phyloP scores from a whole-genome alignment of 2,329 filamentous ascomycete genomes.

The Microdochium nivale region DNA sequence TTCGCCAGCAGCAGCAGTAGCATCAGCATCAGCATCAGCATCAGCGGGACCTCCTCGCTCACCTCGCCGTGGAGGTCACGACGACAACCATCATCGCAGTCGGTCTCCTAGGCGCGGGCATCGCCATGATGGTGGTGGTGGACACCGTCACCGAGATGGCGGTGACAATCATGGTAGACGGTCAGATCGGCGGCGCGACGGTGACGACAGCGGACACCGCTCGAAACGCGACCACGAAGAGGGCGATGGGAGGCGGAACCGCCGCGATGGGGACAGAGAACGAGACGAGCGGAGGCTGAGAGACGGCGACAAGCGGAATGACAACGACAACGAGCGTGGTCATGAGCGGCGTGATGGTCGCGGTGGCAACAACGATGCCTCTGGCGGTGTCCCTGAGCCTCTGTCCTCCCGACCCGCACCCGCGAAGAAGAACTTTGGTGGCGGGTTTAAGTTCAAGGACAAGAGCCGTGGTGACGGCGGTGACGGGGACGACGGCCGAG shows the following conservation, averaged over 20 bases:
- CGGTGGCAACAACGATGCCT: background rate
- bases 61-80: background rate
- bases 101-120: background rate
- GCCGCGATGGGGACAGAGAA: background rate
- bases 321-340: background rate
- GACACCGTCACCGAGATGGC: background rate
- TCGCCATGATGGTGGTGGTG: background rate
- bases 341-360: background rate
- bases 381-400: background rate
- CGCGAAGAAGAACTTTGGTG: constrained; percentile 21
- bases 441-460: constrained; percentile 53
- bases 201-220: background rate
- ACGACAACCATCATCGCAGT: background rate
- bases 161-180: background rate
- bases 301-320: background rate
- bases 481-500: constrained; percentile 24
- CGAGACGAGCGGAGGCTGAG: background rate
- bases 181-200: background rate
- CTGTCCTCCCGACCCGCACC: background rate
- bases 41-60: background rate
- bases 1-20: background rate
- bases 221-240: background rate
- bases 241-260: background rate
- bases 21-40: too few relatives aligned
- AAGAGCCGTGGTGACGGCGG: constrained; percentile 37